Evolutionary conservation across 352 stramenopile species (phyloP).

Genomic region (Peronospora belbahrii): DNA sequence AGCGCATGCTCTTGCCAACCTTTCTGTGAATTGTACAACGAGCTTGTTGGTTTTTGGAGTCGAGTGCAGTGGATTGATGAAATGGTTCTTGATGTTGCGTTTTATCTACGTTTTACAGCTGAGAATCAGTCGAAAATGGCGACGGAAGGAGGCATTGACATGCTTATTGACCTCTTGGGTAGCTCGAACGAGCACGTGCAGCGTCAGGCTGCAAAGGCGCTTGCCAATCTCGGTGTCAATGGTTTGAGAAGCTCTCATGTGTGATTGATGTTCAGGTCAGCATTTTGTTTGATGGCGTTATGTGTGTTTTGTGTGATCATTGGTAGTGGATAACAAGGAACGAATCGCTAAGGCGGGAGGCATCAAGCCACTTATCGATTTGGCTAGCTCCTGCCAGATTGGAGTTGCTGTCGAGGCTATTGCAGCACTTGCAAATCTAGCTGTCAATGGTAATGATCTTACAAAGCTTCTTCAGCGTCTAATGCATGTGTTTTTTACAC

Average conservation of each 20-base stretch:
- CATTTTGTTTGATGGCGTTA: neutral
- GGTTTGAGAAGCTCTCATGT: conserved; percentile 22
- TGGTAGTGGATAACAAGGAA: conserved; percentile 88
- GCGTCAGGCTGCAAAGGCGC: conserved; percentile 89
- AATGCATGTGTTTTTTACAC: neutral
- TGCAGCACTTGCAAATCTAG: conserved; percentile 91
- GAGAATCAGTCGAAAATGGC: conserved; percentile 93
- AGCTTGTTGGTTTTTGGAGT: neutral
- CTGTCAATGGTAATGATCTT: conserved; percentile 88
- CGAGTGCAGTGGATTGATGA: neutral
- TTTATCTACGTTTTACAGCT: conserved; percentile 30
- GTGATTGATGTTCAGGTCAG: neutral
- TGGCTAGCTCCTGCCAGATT: conserved; percentile 77
- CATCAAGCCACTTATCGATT: conserved; percentile 80
- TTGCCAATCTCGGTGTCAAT: conserved; percentile 91
- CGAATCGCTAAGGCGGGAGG: conserved; percentile 86
- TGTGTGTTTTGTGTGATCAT: neutral
- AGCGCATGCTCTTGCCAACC: conserved; percentile 90
- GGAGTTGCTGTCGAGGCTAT: conserved; percentile 87
- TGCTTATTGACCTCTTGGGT: conserved; percentile 88
- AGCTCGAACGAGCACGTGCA: conserved; percentile 86
- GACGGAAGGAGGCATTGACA: conserved; percentile 89
- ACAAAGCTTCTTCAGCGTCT: no score
- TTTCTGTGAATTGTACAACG: conserved; percentile 87
- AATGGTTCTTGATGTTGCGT: neutral